These are phyloP conservation scores for Tephrocybe sp. DNA, from an alignment of 768 basidiomycete species.

Conservation along the genomic window DNA sequence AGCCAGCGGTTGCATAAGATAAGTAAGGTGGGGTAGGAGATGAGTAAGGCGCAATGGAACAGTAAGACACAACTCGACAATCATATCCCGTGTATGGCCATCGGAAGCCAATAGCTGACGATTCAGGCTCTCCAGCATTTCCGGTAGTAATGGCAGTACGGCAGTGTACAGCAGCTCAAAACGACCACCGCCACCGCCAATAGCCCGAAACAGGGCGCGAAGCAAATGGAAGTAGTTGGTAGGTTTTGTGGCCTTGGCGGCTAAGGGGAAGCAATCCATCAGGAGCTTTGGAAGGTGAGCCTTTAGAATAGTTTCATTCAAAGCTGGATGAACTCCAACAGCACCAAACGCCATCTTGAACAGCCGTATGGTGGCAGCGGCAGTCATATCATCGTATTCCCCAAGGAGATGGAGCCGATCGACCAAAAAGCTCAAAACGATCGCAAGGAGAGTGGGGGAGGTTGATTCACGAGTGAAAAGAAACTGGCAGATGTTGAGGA, in stretches of 20 bases:
- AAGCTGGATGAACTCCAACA: constrained; percentile 64
- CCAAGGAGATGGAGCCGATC: constrained; percentile 80
- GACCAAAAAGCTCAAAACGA: constrained; percentile 84
- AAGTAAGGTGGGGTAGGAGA: constrained; percentile 89
- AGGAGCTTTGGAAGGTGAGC: constrained; percentile 89
- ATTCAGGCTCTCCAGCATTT: constrained; percentile 94
- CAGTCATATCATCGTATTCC: constrained; percentile 77
- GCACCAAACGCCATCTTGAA: constrained; percentile 96
- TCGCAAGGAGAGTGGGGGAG: constrained; percentile 81
- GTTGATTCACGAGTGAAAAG: constrained; percentile 77
- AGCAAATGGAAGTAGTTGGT: constrained; percentile 92
- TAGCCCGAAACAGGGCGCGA: constrained; percentile 88
- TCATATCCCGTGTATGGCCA: constrained; percentile 82
- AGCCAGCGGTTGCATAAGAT: constrained; percentile 95
- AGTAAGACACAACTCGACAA: constrained; percentile 95
- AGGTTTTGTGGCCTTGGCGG: constrained; percentile 87
- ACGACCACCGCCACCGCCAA: constrained; percentile 86
- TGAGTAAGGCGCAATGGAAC: constrained; percentile 95
- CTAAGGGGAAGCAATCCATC: constrained; percentile 94
- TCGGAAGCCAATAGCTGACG: constrained; percentile 85
- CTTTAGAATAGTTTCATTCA: constrained; percentile 92
- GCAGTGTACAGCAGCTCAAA: constrained; percentile 96
- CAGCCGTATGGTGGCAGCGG: constrained; percentile 81
- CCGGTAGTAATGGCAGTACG: constrained; percentile 91
- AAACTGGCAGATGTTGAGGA: constrained; percentile 82